phyloP scores from a whole-genome alignment of 805 yeast species.

The Pachysolen tannophilus region DNA sequence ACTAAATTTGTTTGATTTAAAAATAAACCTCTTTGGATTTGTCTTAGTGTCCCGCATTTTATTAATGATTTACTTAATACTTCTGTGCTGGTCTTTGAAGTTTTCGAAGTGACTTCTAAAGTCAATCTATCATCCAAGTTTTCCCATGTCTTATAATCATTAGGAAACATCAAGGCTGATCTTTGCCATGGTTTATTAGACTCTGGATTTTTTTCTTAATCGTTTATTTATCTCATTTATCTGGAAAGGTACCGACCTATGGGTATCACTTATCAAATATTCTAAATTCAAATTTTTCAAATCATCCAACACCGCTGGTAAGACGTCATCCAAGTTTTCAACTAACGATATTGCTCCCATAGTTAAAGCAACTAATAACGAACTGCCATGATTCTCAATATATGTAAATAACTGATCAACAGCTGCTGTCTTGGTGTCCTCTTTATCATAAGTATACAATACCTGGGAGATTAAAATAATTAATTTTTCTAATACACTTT shows the following conservation, averaged over 20 bases:
- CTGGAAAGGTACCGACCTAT: constrained; percentile 50
- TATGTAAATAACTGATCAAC: constrained; percentile 69
- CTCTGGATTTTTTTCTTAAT: constrained; percentile 23
- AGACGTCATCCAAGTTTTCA: constrained; percentile 49
- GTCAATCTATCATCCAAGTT: constrained; percentile 50
- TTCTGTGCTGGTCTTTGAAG: constrained; percentile 39
- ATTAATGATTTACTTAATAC: constrained; percentile 46
- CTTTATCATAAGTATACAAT: constrained; percentile 64
- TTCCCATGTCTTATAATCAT: constrained; percentile 61
- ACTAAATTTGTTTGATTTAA: constrained; percentile 44
- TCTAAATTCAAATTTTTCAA: constrained; percentile 40
- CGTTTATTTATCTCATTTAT: constrained; percentile 41
- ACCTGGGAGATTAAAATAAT: constrained; percentile 72
- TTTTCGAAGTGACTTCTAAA: constrained; percentile 45
- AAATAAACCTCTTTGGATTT: constrained; percentile 61
- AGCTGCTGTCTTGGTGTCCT: constrained; percentile 78
- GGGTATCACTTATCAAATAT: constrained; percentile 41
- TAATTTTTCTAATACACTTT: constrained; percentile 30
- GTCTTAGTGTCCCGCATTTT: constrained; percentile 38
- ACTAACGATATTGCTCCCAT: constrained; percentile 74
- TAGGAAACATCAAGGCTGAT: constrained; percentile 68
- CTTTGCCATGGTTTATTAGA: constrained; percentile 46
- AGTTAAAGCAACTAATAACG: constrained; percentile 58
- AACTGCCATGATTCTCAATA: constrained; percentile 57
- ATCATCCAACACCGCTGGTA: constrained; percentile 60